phyloP scores from a whole-genome alignment of 1,284 basidiomycete species.

The Agroathelia rolfsii region DNA sequence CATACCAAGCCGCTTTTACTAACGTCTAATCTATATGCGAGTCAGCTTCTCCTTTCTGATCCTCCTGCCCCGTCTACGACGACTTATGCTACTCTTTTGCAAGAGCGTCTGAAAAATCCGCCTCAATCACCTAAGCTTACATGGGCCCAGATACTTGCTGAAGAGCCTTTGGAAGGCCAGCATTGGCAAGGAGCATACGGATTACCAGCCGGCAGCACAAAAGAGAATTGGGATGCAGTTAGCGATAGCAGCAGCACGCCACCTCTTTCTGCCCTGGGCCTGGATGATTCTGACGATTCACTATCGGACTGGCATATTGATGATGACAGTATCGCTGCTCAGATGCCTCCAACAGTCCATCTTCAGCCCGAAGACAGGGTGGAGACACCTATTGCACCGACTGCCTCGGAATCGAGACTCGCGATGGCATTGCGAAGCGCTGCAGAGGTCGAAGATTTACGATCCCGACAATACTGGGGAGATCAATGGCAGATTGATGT shows the following conservation, averaged over 20 bases:
- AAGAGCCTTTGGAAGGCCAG: slow-evolving; percentile 71
- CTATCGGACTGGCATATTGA: slow-evolving; percentile 7
- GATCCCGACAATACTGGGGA: slow-evolving; percentile 60
- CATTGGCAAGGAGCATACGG: slow-evolving; percentile 64
- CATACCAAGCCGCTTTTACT: not conserved
- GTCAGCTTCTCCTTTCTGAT: slow-evolving; percentile 45
- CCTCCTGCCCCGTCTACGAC: slow-evolving; percentile 39
- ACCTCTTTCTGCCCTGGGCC: slow-evolving; percentile 38
- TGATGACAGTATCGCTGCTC: slow-evolving; percentile 13
- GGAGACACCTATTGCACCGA: no score
- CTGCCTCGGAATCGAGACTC: slow-evolving; percentile 26
- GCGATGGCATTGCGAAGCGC: no score
- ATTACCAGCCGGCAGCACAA: slow-evolving; percentile 29
- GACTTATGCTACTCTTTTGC: slow-evolving; percentile 37
- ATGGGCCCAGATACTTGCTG: slow-evolving; percentile 66
- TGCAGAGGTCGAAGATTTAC: slow-evolving; percentile 48
- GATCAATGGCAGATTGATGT: slow-evolving; percentile 45
- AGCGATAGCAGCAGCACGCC: slow-evolving; percentile 37
- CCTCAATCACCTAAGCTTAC: slow-evolving; percentile 34
- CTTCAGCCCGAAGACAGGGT: no score
- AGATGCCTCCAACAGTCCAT: slow-evolving; percentile 7
- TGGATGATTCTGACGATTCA: slow-evolving; percentile 20
- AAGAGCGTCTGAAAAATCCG: slow-evolving; percentile 38
- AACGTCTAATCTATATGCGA: slow-evolving; percentile 4
- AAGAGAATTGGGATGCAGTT: slow-evolving; percentile 30